Evolutionary conservation across 2,329 filamentous ascomycete genomes (phyloP), one percentile per base, ranked within the genome.

Genomic region (Diaporthe sp.): DNA sequence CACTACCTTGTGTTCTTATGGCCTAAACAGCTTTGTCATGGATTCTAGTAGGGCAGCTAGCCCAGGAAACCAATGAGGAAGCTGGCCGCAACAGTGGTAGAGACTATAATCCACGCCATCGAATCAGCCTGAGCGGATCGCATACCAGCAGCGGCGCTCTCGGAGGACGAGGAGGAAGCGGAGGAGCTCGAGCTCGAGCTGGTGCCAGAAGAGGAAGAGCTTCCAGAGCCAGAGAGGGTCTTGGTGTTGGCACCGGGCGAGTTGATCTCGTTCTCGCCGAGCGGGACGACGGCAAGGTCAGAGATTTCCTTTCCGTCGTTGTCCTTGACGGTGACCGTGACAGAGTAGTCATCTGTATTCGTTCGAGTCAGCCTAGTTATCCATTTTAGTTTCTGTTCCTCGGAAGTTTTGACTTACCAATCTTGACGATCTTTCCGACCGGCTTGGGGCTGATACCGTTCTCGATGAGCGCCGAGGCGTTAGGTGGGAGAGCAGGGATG

Each of bases 391-490:
- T 58, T 58, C 10, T 37, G 55, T 37, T 19, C 4, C n/a, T 12
- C 10, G 9, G 57, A 12, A 17, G 19, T 1, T 4, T 53, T 8
- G 3, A 61, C 74, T 25, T 73, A 25, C 84, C 87, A 68, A 95
- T 89, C 3, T 85, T 79, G 37, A 94, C 89, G 72, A 98, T 84
- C 85, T 93, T 91, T 79, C 93, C 93, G 19, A 82, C 85, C 53
- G 92, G 91, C 74, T 92, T 89, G 77, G 90, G 90, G 67, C 84
- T 86, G 76, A 98, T 90, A 77, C 96, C 96, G 67, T 93, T 91
- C 78, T 94, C 88, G 82, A 98, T 96, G 80, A 98, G 88, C 61
- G 90, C 88, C 76, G 92, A 87, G 53, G 92, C 92, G 78, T 92
- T 94, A 5, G 89, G 87, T 17, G 95, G 95, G 8, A 91, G 87